Evolutionary conservation across 169 alveolate genomes (phyloP).

Genomic region (Cryptosporidium meleagridis): DNA sequence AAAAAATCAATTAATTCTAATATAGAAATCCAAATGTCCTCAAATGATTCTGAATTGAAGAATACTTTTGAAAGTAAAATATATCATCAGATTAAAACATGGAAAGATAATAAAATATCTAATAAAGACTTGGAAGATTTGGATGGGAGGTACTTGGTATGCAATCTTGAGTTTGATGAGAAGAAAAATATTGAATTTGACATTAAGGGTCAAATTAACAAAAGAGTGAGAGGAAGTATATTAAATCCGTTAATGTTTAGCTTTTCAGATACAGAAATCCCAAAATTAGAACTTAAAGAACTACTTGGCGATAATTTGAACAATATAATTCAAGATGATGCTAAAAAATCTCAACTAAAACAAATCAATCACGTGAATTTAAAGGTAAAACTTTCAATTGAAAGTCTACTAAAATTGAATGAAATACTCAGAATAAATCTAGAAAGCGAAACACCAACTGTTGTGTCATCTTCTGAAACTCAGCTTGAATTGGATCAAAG

Average conservation of each 20-base stretch:
- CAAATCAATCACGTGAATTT: neutral
- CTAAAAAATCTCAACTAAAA: neutral
- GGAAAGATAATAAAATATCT: neutral
- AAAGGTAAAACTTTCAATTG: neutral
- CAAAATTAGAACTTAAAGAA: neutral
- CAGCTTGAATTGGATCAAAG: slow-evolving; percentile 29
- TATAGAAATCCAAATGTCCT: neutral
- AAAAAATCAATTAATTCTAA: neutral
- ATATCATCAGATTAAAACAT: slow-evolving; percentile 27
- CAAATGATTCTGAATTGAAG: neutral
- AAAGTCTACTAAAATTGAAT: slow-evolving; percentile 4
- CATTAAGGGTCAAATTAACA: neutral
- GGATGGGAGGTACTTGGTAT: neutral
- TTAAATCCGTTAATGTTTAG: slow-evolving; percentile 13
- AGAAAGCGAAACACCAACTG: slow-evolving; percentile 61
- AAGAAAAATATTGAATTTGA: neutral
- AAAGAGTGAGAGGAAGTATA: neutral
- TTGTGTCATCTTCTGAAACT: slow-evolving; percentile 33
- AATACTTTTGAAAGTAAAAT: neutral
- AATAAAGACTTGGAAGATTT: slow-evolving; percentile 1
- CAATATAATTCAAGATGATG: neutral
- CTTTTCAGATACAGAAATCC: neutral
- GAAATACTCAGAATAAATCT: slow-evolving; percentile 38
- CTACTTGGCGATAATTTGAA: neutral
- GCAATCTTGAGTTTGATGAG: slow-evolving; percentile 10